Conservation (phyloP, 2,329 filamentous ascomycete genomes). For the Cladophialophora bantiana region DNA sequence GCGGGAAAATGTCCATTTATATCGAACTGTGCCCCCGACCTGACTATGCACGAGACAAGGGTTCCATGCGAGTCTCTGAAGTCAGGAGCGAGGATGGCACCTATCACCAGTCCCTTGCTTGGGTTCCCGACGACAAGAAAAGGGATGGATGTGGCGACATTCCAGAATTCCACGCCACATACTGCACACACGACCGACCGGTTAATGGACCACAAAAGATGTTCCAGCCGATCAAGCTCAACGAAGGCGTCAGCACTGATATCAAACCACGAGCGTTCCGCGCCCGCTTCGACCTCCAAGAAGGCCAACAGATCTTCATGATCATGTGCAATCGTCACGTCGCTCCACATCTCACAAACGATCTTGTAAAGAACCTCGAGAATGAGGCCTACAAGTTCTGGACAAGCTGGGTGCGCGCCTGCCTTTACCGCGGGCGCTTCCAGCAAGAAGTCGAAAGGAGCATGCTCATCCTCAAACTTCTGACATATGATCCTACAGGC, state of each 20-base stretch:
- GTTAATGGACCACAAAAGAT: conserved; percentile 18
- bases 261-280: conserved; percentile 15
- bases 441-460: conserved; percentile 74
- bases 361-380: conserved; percentile 52
- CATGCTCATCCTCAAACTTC: conserved; percentile 75
- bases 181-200: conserved; percentile 27
- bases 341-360: conserved; percentile 31
- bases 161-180: conserved; percentile 34
- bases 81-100: conserved; percentile 28
- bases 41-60: conserved; percentile 70
- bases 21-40: conserved; percentile 77
- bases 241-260: conserved; percentile 1
- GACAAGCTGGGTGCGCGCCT: conserved; percentile 75
- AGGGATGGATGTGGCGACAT: conserved; percentile 14
- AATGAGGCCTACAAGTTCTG: conserved; percentile 74
- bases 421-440: conserved; percentile 75
- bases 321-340: conserved; percentile 33
- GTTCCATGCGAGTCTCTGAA: conserved; percentile 58
- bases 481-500: conserved; percentile 79
- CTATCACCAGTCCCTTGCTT: conserved; percentile 29
- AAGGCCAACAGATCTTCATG: conserved; percentile 35
- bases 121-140: conserved; percentile 19
- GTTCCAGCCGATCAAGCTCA: conserved; percentile 25
- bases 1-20: conserved; percentile 69
- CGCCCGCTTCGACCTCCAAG: conserved; percentile 33